Evolutionary conservation across 2,329 filamentous ascomycete species (phyloP), one percentile per base, ranked within the genome.

Genomic region (Eurotiales sp.): DNA sequence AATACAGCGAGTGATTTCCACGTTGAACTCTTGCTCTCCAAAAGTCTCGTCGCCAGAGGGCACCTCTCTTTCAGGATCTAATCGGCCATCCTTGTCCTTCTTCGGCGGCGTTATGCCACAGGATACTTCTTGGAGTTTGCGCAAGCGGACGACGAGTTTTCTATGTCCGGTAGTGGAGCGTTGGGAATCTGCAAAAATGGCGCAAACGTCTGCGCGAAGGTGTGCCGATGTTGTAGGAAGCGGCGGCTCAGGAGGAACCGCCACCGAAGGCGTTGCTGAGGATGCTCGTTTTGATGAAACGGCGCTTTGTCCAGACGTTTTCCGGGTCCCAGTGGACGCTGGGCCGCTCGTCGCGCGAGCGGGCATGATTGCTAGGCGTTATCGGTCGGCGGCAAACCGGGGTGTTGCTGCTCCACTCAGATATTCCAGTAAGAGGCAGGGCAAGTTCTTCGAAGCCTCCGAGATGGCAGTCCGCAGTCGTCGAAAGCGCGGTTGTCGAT

Each of bases 91-190:
- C 49, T 68, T 66, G 8, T 61, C 60, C n/a, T 62, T 59, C 21
- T 70, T 69, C 32, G 71, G 68, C 22, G 40, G 30, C 1, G 73
- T 72, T 55, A 84, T 80, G 46, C 80, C 82, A 56, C 77, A 81
- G 72, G 90, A 96, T 32, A 85, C 78, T 66, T 96, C 92, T 63
- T 97, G 92, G 39, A 96, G 81, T 71, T 96, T 96, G 57, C 92
- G 84, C 55, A 99, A 74, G 45, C 85, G 90, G 54, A 96, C 87
- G 3, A 87, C 86, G 0, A 96, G 80, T 66, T 97, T 97, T 54
- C 92, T 80, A 67, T 99, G 93, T 2, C 88, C 88, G 1, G 91
- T 90, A 0, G 88, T 95, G 1, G 88, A 95, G 61, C 86, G 85
- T 69, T 99, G 93, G 29, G 92, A 90, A 68, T 91, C 87, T 58